Evolutionary conservation across 345 rosid species (phyloP), one percentile per base, ranked within the genome.

Genomic region (Melaleuca alternifolia): DNA sequence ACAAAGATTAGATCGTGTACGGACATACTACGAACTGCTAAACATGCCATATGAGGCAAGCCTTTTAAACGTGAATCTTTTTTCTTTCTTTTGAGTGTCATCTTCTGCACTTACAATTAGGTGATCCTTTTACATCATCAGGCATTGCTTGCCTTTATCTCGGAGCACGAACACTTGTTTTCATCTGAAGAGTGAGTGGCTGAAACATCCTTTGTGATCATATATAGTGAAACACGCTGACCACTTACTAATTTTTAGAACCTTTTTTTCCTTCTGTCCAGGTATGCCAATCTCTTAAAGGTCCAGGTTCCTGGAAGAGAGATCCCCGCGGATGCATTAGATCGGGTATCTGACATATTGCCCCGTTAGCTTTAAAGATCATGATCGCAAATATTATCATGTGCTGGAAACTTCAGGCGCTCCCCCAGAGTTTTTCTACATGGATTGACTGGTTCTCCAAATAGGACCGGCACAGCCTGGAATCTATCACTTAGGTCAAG

Each of bases 11-110:
- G 99, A 98, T 88, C 96, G 89, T 87, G 99, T 98, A 85, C 95
- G 99, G 30, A 93, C 96, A 82, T 98, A 95, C 89, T 98, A 91
- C 54, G 99, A 98, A 88, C 94, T 98, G 75, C 86, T 98, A 86
- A 98, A 98, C 91, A 95, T 98, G 99, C 98, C 98, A 88, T 96
- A 90, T 88, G 99, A 98, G 96, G 99, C 92, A 92, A 93, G 95
- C 76, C 86, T 76, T 76, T 77, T 50, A 30, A 87, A 75, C 46
- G 51, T 30, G 82, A 10, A 13, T 33, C 16, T 48, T 86, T 82
- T 30, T 57, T 33, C 51, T 51, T 26, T 23, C 26, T 46, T 53
- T 88, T 53, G 16, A 71, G 83, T 52, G 48, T 37, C 48, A n/a
- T 30, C 24, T n/a, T n/a, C 84, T 84, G 48, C 23, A n/a, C 84